Percentiles rank a stretch among this genome's conserved stretches.
phyloP scores from a whole-genome alignment of 768 basidiomycete species.

The Dioszegia aurantiaca region DNA sequence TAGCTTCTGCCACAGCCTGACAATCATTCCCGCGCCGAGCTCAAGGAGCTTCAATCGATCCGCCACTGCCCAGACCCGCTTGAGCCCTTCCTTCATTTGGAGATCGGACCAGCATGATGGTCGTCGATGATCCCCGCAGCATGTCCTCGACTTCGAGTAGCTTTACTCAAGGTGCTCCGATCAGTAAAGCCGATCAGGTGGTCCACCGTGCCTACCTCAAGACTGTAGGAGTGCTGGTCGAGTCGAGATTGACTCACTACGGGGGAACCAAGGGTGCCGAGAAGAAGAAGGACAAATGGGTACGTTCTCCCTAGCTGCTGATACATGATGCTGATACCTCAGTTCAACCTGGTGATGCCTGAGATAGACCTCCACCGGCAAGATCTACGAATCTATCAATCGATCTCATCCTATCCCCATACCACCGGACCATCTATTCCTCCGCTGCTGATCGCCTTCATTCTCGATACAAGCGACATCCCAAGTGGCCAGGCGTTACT shows the following conservation, averaged over 20 bases:
- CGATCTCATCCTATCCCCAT: slow-evolving; percentile 27
- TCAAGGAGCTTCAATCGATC: no score
- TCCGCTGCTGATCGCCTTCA: slow-evolving; percentile 49
- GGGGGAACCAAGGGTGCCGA: slow-evolving; percentile 21
- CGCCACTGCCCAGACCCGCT: no score
- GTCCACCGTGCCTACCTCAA: slow-evolving; percentile 49
- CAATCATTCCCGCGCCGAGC: no score
- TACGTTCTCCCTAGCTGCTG: slow-evolving; percentile 19
- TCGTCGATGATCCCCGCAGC: not conserved
- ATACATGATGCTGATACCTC: not conserved
- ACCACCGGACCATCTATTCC: slow-evolving; percentile 26
- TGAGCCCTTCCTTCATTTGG: not conserved
- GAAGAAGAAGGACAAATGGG: slow-evolving; percentile 50
- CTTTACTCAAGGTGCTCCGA: slow-evolving; percentile 18
- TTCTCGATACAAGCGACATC: slow-evolving; percentile 46
- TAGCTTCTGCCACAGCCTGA: no score
- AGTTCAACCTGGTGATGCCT: slow-evolving; percentile 49
- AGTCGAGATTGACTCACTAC: slow-evolving; percentile 46
- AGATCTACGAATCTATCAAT: slow-evolving; percentile 42
- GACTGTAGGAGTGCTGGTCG: slow-evolving; percentile 45
- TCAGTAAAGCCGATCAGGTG: slow-evolving; percentile 40
- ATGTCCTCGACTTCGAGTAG: slow-evolving; percentile 24
- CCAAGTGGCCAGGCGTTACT: slow-evolving; percentile 40
- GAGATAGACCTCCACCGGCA: slow-evolving; percentile 44
- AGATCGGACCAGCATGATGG: no score